Evolutionary conservation across 2,329 filamentous ascomycete genomes (phyloP).

Genomic region (Cryphonectria naterciae): DNA sequence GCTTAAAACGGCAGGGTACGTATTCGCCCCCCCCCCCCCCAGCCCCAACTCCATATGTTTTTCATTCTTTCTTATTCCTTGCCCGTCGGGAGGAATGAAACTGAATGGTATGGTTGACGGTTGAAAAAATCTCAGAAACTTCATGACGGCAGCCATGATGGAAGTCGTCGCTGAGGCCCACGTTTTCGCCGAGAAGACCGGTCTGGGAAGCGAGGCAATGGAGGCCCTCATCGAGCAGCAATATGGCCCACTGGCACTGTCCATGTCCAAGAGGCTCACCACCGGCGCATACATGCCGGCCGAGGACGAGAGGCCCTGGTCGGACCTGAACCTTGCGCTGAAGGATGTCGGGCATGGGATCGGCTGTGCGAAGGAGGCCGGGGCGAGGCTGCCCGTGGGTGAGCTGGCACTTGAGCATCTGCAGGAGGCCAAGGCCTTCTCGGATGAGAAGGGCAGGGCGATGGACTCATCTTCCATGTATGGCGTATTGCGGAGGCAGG

Average conservation of each 20-base stretch:
- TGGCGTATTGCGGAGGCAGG: conserved; percentile 48
- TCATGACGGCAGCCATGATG: conserved; percentile 56
- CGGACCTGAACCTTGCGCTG: conserved; percentile 52
- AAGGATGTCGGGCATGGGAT: conserved; percentile 58
- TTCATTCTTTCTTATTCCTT: too few species aligned
- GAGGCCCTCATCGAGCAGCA: conserved; percentile 48
- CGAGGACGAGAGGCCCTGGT: conserved; percentile 45
- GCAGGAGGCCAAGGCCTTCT: conserved; percentile 49
- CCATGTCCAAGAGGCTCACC: conserved; percentile 44
- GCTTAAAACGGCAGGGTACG: conserved; percentile 52
- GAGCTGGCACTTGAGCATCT: conserved; percentile 49
- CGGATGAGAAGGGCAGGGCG: conserved; percentile 38
- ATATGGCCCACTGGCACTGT: conserved; percentile 43
- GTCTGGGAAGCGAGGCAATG: conserved; percentile 44
- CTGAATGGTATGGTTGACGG: background rate
- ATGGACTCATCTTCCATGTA: conserved; percentile 57
- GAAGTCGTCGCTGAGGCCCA: conserved; percentile 54
- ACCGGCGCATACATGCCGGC: conserved; percentile 44
- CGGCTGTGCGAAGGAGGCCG: conserved; percentile 44
- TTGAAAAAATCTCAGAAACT: conserved; percentile 42
- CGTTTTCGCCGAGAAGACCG: conserved; percentile 51
- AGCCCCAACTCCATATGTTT: too few species aligned
- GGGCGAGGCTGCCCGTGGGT: conserved; percentile 45
- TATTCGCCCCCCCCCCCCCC: conserved; percentile 57
- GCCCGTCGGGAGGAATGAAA: background rate